phyloP scores from a whole-genome alignment of 345 rosid genomes.

The Eucalyptus guilfoylei region DNA sequence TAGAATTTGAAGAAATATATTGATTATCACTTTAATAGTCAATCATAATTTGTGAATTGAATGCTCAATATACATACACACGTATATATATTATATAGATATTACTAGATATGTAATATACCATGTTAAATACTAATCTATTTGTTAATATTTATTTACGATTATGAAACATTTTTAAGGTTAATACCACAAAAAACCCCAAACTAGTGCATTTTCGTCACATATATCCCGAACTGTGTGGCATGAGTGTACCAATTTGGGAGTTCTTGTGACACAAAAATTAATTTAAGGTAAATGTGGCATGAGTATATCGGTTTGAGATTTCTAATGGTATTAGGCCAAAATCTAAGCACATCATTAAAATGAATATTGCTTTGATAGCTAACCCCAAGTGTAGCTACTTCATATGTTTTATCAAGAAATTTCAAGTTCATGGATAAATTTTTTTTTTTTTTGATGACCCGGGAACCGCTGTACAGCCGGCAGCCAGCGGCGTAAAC shows the following conservation, averaged over 20 bases:
- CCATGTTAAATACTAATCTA: too few species aligned
- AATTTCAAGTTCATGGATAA: background rate
- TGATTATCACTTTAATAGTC: background rate
- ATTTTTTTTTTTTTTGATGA: too few species aligned
- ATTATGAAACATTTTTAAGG: background rate
- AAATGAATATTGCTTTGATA: background rate
- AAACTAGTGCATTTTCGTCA: background rate
- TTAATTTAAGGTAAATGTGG: too few species aligned
- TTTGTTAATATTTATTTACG: background rate
- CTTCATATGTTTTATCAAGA: background rate
- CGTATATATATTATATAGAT: background rate
- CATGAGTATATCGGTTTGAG: background rate
- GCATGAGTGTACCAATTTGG: background rate
- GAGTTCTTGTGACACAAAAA: background rate
- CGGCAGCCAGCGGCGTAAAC: too few species aligned
- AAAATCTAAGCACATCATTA: background rate
- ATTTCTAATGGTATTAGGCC: background rate
- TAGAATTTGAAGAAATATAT: background rate
- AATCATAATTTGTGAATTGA: background rate
- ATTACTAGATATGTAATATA: background rate
- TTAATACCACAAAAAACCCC: too few species aligned
- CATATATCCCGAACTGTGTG: background rate
- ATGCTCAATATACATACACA: background rate
- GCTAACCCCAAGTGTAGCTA: background rate
- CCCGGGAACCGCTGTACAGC: too few species aligned